These are phyloP conservation scores for Fusarium proliferatum DNA, from an alignment of 2,329 filamentous ascomycete species.

Conservation along the genomic window DNA sequence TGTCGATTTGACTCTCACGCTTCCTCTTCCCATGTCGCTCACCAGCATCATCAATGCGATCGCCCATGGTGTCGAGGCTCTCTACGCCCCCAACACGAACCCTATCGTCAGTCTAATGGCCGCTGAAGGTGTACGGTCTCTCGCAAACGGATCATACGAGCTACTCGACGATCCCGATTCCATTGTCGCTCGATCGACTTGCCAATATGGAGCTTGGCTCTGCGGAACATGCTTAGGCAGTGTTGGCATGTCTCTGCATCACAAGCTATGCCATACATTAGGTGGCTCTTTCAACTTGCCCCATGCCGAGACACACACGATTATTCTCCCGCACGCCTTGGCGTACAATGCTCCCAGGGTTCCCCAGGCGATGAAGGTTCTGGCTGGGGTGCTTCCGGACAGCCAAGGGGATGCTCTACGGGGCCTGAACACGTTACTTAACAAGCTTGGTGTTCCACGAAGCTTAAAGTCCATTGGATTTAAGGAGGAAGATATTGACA, in stretches of 20 bases:
- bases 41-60: background rate
- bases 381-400: background rate
- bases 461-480: background rate
- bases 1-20: background rate
- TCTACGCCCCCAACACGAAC: background rate
- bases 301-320: constrained; percentile 73
- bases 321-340: background rate
- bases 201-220: constrained; percentile 70
- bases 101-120: background rate
- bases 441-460: background rate
- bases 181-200: background rate
- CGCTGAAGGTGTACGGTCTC: background rate
- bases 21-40: background rate
- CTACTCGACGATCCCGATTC: background rate
- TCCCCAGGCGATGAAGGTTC: background rate
- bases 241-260: constrained; percentile 72
- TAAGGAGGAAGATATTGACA: background rate
- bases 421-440: background rate
- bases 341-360: background rate
- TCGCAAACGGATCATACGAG: background rate
- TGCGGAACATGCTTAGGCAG: constrained; percentile 70
- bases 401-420: background rate
- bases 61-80: background rate
- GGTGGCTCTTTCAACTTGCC: constrained; percentile 73
- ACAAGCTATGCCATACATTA: constrained; percentile 74